Percentiles rank a stretch among this genome's conserved stretches.
Evolutionary conservation across 2,329 filamentous ascomycete species (phyloP).

Genomic region (Calonectria ilicicola): DNA sequence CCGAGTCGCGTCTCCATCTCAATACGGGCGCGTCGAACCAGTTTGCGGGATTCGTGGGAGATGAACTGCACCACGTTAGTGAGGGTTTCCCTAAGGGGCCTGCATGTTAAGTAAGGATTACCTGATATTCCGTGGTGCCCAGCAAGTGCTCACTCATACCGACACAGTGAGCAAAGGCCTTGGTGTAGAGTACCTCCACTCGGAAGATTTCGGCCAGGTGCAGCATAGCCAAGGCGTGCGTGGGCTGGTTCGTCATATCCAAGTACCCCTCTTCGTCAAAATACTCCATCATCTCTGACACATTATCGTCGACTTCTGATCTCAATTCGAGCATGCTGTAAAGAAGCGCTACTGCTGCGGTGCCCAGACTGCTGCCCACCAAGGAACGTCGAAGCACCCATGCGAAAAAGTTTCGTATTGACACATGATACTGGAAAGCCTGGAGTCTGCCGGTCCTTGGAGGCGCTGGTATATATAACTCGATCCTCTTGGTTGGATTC

Average conservation of each 20-base stretch:
- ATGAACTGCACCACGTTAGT: conserved; percentile 55
- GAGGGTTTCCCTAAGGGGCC: conserved; percentile 11
- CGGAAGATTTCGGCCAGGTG: conserved; percentile 76
- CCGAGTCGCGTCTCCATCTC: conserved; percentile 75
- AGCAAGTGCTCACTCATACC: conserved; percentile 77
- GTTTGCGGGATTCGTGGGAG: conserved; percentile 67
- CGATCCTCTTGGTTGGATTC: conserved; percentile 53
- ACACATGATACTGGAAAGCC: conserved; percentile 72
- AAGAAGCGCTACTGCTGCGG: conserved; percentile 72
- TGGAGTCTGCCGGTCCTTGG: conserved; percentile 63
- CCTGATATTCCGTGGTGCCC: conserved; percentile 69
- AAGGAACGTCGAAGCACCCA: conserved; percentile 75
- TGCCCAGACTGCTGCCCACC: conserved; percentile 75
- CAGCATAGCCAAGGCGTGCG: conserved; percentile 76
- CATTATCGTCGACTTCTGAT: conserved; percentile 64
- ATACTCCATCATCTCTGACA: conserved; percentile 72
- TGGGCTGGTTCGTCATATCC: conserved; percentile 72
- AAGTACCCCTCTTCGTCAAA: conserved; percentile 78
- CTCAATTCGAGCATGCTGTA: conserved; percentile 74
- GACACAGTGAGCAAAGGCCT: conserved; percentile 82
- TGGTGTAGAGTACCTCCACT: conserved; percentile 74
- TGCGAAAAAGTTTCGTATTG: conserved; percentile 81
- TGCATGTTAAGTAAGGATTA: conserved; percentile 50
- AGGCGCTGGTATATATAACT: conserved; percentile 79
- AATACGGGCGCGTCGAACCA: conserved; percentile 71